Base-by-base conservation (phyloP, 2,329 filamentous ascomycete species). In the Sclerotinia spermophila region DNA sequence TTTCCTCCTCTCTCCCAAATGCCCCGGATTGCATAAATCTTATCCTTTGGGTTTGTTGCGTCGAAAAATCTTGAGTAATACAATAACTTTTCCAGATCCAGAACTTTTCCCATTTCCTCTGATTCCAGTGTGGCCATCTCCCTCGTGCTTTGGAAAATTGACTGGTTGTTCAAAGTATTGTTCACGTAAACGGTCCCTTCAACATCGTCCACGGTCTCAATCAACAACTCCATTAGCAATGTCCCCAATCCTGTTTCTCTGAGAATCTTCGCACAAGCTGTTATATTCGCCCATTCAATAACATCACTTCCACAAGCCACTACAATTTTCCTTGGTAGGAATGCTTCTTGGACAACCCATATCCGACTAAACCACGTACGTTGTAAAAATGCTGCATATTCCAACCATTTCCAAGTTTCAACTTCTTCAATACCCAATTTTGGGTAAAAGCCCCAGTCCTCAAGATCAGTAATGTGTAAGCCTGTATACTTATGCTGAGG, bases 321-420 rank as follows among this genome's bases (percentile, higher is more conserved):
- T 2, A 66, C 45, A 21, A 72, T 42, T 8, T 69, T 61, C 24
- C 40, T 38, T 13, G 72, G 55, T 42, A 71, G 21, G 30, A 69
- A 70, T 13, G 72, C 70, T 51, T 73, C 72, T 56, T 73, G 72
- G 5, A 73, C 68, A 13, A 73, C 72, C 72, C 72, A 73, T 27
- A 73, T 71, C 8, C 72, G 66, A 38, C 62, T 66, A 27, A 73
- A 73, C 72, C 72, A 73, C 11, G 61, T 68, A 3, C 72, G 70
- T 15, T 72, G 62, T 21, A 73, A 33, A 33, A 73, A 73, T 11
- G 60, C 70, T 13, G 72, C 72, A 48, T 71, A 70, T 4, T 60
- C 56, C 27, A 67, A n/a, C 72, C 72, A 73, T 55, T 71, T 58
- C 61, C 55, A 62, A 15, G 3, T 24, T 21, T 35, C 44, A 5